Evolutionary conservation across 2,329 filamentous ascomycete genomes (phyloP), one percentile per base, ranked within the genome.

Genomic region (Phyllosticta citriasiana): DNA sequence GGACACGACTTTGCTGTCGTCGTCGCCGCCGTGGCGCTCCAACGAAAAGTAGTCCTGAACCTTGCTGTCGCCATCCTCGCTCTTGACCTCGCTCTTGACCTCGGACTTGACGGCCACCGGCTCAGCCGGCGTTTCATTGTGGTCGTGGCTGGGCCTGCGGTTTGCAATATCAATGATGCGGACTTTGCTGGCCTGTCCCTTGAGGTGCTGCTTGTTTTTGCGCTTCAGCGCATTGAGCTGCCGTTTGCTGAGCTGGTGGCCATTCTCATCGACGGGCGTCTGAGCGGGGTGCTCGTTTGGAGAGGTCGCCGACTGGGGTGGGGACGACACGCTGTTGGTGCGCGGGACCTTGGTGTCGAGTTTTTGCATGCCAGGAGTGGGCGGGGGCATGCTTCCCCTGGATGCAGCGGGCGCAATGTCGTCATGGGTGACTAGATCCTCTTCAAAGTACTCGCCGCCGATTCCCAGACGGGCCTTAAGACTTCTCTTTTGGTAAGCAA

Each of bases 181-280:
- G 59, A 90, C 87, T 72, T 97, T 97, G 66, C 88, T 93, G 62
- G 92, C 90, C 58, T 93, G 90, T 69, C 91, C 88, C 73, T 94
- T 91, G 3, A 91, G 87, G 67, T 95, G 90, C 67, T 88, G 85
- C 76, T 97, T 99, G 53, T 91, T 86, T 72, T 97, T 97, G 53
- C 94, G 85, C 74, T 97, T 97, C 9, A 99, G 78, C 58, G 94
- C 90, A 69, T 99, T 99, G 22, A 97, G 83, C 70, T 99, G 94
- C 52, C 94, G 85, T 63, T 94, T 93, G 77, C 94, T 97, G 57
- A 99, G 80, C 2, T 86, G 86, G 76, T 68, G 68, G 56, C 69
- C 70, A 47, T 69, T 71, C 30, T 64, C 60, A 9, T 91, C 88
- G 2, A 64, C 73, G 57, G 79, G 79, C 14, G 78, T 74, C 57